A percentile compares a stretch with the other conserved stretches of the same genome.
Evolutionary conservation across 1,284 basidiomycete species (phyloP).

Genomic region (Austropuccinia psidii): DNA sequence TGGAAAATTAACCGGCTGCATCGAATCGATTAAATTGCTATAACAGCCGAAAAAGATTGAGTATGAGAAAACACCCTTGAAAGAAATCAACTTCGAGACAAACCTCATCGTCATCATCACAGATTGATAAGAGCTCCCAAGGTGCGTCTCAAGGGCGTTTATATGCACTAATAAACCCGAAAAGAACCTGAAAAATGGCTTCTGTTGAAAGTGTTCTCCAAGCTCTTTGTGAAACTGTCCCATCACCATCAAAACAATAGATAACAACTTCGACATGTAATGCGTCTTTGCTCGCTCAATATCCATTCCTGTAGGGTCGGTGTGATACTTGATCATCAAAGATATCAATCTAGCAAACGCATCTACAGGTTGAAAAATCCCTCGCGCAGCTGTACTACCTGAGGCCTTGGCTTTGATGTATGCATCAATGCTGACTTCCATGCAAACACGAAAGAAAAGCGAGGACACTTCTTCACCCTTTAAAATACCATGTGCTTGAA

Average conservation of each 20-base stretch:
- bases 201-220: slow-evolving; percentile 83
- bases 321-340: slow-evolving; percentile 99
- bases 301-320: slow-evolving; percentile 73
- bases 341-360: slow-evolving; percentile 91
- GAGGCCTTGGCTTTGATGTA: slow-evolving; percentile 77
- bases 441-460: slow-evolving; percentile 96
- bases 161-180: slow-evolving; percentile 91
- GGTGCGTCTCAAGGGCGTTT: slow-evolving; percentile 68
- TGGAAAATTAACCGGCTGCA: slow-evolving; percentile 94
- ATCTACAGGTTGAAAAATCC: slow-evolving; percentile 79
- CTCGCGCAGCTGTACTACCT: slow-evolving; percentile 65
- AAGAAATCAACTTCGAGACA: background rate
- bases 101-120: slow-evolving; percentile 66
- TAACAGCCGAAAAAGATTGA: slow-evolving; percentile 25
- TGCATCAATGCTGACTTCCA: slow-evolving; percentile 84
- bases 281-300: slow-evolving; percentile 91
- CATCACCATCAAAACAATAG: slow-evolving; percentile 90
- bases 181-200: slow-evolving; percentile 98
- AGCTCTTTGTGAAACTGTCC: slow-evolving; percentile 93
- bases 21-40: slow-evolving; percentile 89
- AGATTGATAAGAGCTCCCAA: slow-evolving; percentile 78
- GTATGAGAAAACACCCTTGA: background rate
- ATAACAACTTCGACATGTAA: slow-evolving; percentile 94
- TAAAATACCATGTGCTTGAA: slow-evolving; percentile 91
- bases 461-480: slow-evolving; percentile 94